Conservation (phyloP, 768 basidiomycete genomes). For the Paxillus rubicundulus region DNA sequence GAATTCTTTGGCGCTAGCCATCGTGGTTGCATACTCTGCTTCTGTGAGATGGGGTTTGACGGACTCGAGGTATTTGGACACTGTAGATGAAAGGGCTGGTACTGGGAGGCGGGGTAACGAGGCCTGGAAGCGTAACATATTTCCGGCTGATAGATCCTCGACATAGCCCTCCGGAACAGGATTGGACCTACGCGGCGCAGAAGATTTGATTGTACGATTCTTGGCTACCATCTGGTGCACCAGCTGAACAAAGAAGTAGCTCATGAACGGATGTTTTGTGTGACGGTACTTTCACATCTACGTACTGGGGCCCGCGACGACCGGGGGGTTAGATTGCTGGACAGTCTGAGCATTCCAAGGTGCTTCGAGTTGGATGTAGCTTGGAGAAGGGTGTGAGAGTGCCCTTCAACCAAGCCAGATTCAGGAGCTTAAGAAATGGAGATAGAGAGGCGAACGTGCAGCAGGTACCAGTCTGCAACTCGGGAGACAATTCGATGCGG, state of each 20-base stretch:
- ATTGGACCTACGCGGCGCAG: slow-evolving; percentile 29
- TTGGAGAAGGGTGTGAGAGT: neutral
- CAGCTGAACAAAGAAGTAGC: slow-evolving; percentile 4
- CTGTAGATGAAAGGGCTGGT: slow-evolving; percentile 77
- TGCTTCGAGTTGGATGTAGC: neutral
- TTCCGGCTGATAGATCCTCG: slow-evolving; percentile 54
- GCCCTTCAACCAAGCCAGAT: slow-evolving; percentile 2
- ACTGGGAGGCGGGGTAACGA: slow-evolving; percentile 80
- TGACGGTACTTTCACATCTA: neutral
- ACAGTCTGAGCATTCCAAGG: slow-evolving; percentile 18
- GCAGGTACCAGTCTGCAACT: neutral
- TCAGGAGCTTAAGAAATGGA: slow-evolving; percentile 11
- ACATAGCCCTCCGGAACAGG: slow-evolving; percentile 44
- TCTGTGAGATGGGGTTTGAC: slow-evolving; percentile 74
- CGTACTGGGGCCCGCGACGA: slow-evolving; percentile 14
- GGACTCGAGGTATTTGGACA: slow-evolving; percentile 85
- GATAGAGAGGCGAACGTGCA: slow-evolving; percentile 11
- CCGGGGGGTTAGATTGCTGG: slow-evolving; percentile 16
- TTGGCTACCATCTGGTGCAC: slow-evolving; percentile 24
- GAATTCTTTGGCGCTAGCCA: slow-evolving; percentile 62
- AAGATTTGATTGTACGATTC: slow-evolving; percentile 31
- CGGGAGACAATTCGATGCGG: neutral
- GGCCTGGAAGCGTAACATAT: slow-evolving; percentile 73
- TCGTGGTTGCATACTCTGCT: slow-evolving; percentile 57
- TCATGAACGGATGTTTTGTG: neutral